These are phyloP conservation scores for Aspergillus egyptiacus DNA, from an alignment of 495 filamentous ascomycete species.

Conservation along the genomic window DNA sequence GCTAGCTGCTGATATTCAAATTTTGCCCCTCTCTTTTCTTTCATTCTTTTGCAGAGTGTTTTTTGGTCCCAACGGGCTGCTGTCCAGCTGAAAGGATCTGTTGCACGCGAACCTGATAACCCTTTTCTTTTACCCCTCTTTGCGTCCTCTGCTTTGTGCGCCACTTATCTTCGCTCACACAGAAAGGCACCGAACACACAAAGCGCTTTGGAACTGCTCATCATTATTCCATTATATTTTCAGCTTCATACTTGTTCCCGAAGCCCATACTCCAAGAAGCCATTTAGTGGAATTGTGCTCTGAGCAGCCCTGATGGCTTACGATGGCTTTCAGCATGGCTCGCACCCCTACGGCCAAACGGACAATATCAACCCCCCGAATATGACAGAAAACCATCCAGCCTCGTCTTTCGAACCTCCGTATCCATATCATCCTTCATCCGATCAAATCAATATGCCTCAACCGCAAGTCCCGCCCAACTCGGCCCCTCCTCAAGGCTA, in stretches of 20 bases:
- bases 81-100: neutral
- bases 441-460: constrained; percentile 39
- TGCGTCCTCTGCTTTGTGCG: neutral
- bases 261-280: neutral
- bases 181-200: neutral
- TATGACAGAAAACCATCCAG: constrained; percentile 19
- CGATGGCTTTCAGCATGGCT: constrained; percentile 31
- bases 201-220: constrained; percentile 2
- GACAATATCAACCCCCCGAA: constrained; percentile 22
- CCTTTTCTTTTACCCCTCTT: constrained; percentile 7
- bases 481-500: constrained; percentile 17
- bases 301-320: constrained; percentile 33
- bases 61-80: no score
- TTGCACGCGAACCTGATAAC: constrained; percentile 2
- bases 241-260: neutral
- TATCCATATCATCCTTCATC: constrained; percentile 33
- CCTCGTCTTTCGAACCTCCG: constrained; percentile 24
- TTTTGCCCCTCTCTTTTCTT: constrained; percentile 2
- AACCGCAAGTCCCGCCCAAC: constrained; percentile 24
- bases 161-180: constrained; percentile 1
- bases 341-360: constrained; percentile 24
- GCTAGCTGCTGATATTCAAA: no score
- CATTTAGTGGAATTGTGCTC: constrained; percentile 4
- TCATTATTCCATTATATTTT: neutral
- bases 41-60: neutral